These are phyloP conservation scores for Ambrosiella beaveri DNA, from an alignment of 2,329 filamentous ascomycete genomes.

Conservation along the genomic window DNA sequence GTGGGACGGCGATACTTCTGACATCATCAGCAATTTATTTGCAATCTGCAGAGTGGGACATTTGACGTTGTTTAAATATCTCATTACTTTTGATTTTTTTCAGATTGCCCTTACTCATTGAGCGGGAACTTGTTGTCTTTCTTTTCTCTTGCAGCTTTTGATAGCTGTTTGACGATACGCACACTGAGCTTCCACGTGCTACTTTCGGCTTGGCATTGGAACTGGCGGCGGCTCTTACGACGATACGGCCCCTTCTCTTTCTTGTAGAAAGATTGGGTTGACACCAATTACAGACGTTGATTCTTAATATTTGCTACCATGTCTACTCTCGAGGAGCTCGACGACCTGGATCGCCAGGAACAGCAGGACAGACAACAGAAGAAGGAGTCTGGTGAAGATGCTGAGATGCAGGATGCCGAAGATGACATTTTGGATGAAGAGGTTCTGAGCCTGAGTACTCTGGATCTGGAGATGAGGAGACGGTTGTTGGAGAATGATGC, in stretches of 20 bases:
- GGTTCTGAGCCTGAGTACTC: slow-evolving; percentile 80
- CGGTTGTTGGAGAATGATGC: slow-evolving; percentile 93
- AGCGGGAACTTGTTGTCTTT: neutral
- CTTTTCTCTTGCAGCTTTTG: neutral
- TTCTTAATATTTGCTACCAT: slow-evolving; percentile 27
- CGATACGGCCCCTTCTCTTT: neutral
- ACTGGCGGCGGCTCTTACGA: neutral
- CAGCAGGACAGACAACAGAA: slow-evolving; percentile 38
- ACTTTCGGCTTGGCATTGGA: neutral
- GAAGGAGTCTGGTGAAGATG: slow-evolving; percentile 52
- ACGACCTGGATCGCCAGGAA: slow-evolving; percentile 67
- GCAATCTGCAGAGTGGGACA: neutral
- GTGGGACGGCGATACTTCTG: slow-evolving; percentile 1
- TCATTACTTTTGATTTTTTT: neutral
- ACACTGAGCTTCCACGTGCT: neutral
- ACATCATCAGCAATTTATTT: slow-evolving; percentile 3
- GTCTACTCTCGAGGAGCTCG: slow-evolving; percentile 84
- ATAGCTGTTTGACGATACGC: neutral
- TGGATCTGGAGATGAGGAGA: slow-evolving; percentile 82
- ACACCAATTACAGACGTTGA: neutral
- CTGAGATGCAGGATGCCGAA: slow-evolving; percentile 79
- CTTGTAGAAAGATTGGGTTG: neutral
- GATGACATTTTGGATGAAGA: slow-evolving; percentile 83
- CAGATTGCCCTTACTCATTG: neutral
- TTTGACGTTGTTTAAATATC: neutral